Evolutionary conservation across 2,329 filamentous ascomycete genomes (phyloP).

Genomic region (Fusarium verrucosum): DNA sequence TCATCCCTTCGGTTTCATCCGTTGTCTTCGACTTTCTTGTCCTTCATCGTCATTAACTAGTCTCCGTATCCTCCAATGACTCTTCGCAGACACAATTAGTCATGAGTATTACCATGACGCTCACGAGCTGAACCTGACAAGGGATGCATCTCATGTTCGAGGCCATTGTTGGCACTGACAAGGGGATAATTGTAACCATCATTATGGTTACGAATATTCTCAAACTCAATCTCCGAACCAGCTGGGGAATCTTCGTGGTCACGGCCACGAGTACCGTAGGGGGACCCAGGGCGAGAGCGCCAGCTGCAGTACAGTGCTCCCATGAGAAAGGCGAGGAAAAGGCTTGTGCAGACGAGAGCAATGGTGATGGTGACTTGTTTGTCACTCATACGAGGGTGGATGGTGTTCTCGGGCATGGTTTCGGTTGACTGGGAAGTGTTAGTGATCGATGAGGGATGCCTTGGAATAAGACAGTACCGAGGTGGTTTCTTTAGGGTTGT

Average conservation of each 20-base stretch:
- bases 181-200: not conserved
- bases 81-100: not conserved
- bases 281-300: not conserved
- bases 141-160: not conserved
- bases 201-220: not conserved
- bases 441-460: not conserved
- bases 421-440: not conserved
- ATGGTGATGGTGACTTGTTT: not conserved
- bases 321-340: not conserved
- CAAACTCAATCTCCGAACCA: not conserved
- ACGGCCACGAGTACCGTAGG: not conserved
- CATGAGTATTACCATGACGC: not conserved
- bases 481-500: not conserved
- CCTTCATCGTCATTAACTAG: too few species aligned
- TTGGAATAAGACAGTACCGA: not conserved
- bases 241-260: not conserved
- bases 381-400: slow-evolving; percentile 1
- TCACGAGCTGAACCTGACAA: not conserved
- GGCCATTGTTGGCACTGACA: not conserved
- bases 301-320: not conserved
- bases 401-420: not conserved
- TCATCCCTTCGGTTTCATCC: not conserved
- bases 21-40: too few species aligned
- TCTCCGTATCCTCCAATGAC: too few species aligned
- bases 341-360: not conserved